Base-by-base conservation (phyloP, 805 yeast species). In the Yamadazyma sp. region DNA sequence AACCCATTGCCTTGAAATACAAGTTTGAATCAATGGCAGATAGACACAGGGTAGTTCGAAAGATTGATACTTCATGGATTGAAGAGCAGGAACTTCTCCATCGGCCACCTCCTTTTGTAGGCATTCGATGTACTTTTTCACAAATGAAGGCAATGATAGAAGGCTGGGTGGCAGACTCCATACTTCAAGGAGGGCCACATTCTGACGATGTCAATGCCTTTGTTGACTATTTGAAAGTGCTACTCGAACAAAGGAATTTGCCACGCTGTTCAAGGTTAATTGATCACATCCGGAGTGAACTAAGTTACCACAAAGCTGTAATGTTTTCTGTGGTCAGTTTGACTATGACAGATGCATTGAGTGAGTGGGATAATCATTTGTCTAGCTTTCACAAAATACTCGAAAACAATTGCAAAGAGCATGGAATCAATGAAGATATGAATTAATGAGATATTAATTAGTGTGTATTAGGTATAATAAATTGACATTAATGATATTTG, bases 131-230 rank as follows among this genome's bases (percentile, higher is more conserved):
- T 7, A 28, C 42, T 10, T 43, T 35, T 19, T 13, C 28, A 3
- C 54, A 52, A 11, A 40, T 59, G 37, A 50, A 40, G 15, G 13
- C 16, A 3, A 44, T 48, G 29, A 23, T 64, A 1, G 35, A 43
- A 6, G 55, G 54, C 5, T 64, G 69, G 70, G 44, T 63, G 1
- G 14, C 33, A 3, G 40, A 39, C 32, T 55, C 66, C 0, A 38
- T 63, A 14, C 32, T 38, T 3, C 68, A 62, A 36, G 49, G 47
- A 21, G 70, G 70, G 0, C 70, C 70, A 0, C 70, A 64, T 44
- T 30, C 27, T 3, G 66, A 60, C 20, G 70, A 64, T 41, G 46
- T 60, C 0, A 20, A 35, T 2, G 44, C 48, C 3, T 59, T 63
- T 35, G 35, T 37, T 2, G 46, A 38, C 2, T 57, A 55, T 30